Conservation (phyloP, 371 early-diverging fungal genomes). For the Mycotypha africana region DNA sequence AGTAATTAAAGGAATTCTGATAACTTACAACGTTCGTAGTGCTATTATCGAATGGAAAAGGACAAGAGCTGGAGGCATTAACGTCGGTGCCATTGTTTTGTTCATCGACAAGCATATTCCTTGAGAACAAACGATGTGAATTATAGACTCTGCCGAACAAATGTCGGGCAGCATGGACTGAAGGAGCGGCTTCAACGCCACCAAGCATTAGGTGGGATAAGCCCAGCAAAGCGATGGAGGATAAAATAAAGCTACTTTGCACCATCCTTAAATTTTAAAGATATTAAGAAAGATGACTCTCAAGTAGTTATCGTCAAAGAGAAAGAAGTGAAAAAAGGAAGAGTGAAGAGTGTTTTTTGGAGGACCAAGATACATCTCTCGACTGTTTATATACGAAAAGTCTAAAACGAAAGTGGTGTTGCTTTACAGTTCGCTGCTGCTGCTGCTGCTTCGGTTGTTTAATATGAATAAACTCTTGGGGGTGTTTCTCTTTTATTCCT, state of each 20-base stretch:
- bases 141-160: conserved; percentile 4
- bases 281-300: conserved; percentile 3
- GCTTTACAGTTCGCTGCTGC: no score
- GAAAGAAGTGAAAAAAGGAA: no score
- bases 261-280: conserved; percentile 9
- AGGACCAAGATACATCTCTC: no score
- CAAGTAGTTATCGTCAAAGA: no score
- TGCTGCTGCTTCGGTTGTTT: no score
- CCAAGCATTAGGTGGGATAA: conserved; percentile 1
- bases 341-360: no score
- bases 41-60: neutral
- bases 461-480: no score
- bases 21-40: neutral
- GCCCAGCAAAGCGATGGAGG: conserved; percentile 1
- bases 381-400: no score
- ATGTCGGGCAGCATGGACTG: conserved; percentile 44
- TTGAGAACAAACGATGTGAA: neutral
- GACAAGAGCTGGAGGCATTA: neutral
- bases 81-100: neutral
- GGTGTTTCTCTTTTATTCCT: no score
- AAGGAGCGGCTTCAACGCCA: conserved; percentile 3
- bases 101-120: neutral
- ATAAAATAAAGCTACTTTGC: conserved; percentile 1
- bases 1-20: no score
- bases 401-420: no score